Evolutionary conservation across 352 stramenopile genomes (phyloP), one percentile per base, ranked within the genome.

Genomic region (Plasmopara halstedii): DNA sequence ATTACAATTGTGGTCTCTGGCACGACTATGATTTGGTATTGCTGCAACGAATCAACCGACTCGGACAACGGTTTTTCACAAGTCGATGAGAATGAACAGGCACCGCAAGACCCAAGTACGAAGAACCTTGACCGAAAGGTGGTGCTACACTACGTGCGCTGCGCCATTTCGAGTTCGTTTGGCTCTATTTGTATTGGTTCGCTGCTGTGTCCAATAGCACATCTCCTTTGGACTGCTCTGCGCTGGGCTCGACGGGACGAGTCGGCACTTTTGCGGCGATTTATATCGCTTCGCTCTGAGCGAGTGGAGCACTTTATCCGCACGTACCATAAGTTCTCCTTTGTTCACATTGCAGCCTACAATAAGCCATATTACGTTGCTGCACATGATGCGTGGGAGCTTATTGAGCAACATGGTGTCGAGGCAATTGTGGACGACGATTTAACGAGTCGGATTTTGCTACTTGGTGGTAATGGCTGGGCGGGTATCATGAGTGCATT

Each of bases 401-500:
- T 93, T 31, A 84, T 93, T 27, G 73, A 89, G 54, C 62, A 68
- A n/a, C 67, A 81, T 31, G 82, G 82, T 49, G 73, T 93, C 1
- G 82, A 93, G 49, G 78, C 79, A 17, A 90, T 93, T 36, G 78
- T 93, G 11, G 79, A 90, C 42, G 82, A 90, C 41, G 82, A 93
- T 44, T 59, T 89, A 21, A 89, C 82, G 26, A 91, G 82, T 25
- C 76, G 78, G 19, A 64, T 90, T 38, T 47, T 93, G 39, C 51
- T 89, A 20, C 64, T 90, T 11, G 67, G 71, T 19, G 73, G 61
- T 21, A 90, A 93, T 43, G 77, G 79, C 39, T 88, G 76, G 67
- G 82, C 79, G n/a, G 81, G 79, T 17, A 20, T 80, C 56, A 89
- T 93, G 76, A 73, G 70, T 33, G 73, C 78, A 18, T 46, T 90